Evolutionary conservation across 2,329 filamentous ascomycete species (phyloP).

Genomic region (Talaromyces sp.): DNA sequence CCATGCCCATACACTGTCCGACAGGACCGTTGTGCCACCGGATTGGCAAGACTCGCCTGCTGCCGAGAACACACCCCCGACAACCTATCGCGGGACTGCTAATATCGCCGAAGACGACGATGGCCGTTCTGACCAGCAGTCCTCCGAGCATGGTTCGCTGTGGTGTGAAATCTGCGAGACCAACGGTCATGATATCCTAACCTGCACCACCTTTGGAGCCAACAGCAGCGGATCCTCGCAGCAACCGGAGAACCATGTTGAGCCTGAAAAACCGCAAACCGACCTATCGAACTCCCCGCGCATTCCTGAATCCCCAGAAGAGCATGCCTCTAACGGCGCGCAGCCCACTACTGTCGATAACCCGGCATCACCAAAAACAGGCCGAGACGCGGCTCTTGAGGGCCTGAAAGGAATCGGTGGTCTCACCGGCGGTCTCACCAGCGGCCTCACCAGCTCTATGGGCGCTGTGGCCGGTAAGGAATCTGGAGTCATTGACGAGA

Average conservation of each 20-base stretch:
- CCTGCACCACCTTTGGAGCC: slow-evolving; percentile 72
- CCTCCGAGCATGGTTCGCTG: slow-evolving; percentile 69
- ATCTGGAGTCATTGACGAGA: slow-evolving; percentile 69
- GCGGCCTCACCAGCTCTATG: slow-evolving; percentile 35
- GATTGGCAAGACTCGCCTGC: slow-evolving; percentile 34
- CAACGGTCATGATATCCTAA: slow-evolving; percentile 85
- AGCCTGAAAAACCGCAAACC: neutral
- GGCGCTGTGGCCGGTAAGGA: slow-evolving; percentile 72
- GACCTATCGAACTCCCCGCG: neutral
- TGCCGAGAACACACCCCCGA: slow-evolving; percentile 17
- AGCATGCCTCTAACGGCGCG: slow-evolving; percentile 9
- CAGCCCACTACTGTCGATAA: slow-evolving; percentile 13
- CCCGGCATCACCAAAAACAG: slow-evolving; percentile 30
- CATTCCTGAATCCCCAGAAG: slow-evolving; percentile 11
- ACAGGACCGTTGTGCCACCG: slow-evolving; percentile 37
- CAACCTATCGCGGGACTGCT: slow-evolving; percentile 20
- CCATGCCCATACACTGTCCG: slow-evolving; percentile 36
- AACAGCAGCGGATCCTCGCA: slow-evolving; percentile 32
- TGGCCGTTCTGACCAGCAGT: slow-evolving; percentile 34
- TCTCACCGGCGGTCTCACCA: slow-evolving; percentile 31
- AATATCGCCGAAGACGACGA: slow-evolving; percentile 28
- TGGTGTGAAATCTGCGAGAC: slow-evolving; percentile 98
- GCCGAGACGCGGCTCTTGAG: slow-evolving; percentile 37
- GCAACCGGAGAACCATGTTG: neutral
- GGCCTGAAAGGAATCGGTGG: slow-evolving; percentile 37